These are phyloP conservation scores for Tardiomyces digboiensis DNA, from an alignment of 1,139 yeast genomes.

Conservation along the genomic window DNA sequence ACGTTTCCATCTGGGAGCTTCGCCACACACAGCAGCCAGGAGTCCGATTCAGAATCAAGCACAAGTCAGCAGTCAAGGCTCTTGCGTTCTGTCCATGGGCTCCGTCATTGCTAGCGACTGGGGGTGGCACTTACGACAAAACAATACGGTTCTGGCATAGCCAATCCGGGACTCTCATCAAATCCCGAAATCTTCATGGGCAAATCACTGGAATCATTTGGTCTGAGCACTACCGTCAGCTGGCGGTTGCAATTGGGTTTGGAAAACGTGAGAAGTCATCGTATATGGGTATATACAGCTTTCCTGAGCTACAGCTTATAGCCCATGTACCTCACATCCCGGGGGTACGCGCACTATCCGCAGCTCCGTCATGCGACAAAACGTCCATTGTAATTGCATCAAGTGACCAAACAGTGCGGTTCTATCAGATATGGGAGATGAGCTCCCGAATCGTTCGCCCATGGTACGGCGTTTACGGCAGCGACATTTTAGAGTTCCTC, in stretches of 20 bases:
- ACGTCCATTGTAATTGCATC: background rate
- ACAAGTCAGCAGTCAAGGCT: slow-evolving; percentile 33
- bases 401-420: background rate
- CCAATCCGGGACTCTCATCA: slow-evolving; percentile 57
- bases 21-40: background rate
- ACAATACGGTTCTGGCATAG: slow-evolving; percentile 81
- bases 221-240: background rate
- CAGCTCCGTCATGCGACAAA: background rate
- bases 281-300: background rate
- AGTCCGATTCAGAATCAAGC: background rate
- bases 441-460: background rate
- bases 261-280: background rate
- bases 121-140: slow-evolving; percentile 92
- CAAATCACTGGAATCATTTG: slow-evolving; percentile 77
- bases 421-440: background rate
- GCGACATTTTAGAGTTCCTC: slow-evolving; percentile 1
- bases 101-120: slow-evolving; percentile 54
- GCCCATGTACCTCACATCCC: background rate
- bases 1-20: slow-evolving; percentile 3
- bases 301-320: background rate
- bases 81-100: slow-evolving; percentile 66
- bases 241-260: background rate
- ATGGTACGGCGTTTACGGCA: background rate
- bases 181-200: slow-evolving; percentile 45
- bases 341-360: background rate